Base-by-base conservation (phyloP, 2,329 filamentous ascomycete genomes). In the Aspergillus fijiensis region DNA sequence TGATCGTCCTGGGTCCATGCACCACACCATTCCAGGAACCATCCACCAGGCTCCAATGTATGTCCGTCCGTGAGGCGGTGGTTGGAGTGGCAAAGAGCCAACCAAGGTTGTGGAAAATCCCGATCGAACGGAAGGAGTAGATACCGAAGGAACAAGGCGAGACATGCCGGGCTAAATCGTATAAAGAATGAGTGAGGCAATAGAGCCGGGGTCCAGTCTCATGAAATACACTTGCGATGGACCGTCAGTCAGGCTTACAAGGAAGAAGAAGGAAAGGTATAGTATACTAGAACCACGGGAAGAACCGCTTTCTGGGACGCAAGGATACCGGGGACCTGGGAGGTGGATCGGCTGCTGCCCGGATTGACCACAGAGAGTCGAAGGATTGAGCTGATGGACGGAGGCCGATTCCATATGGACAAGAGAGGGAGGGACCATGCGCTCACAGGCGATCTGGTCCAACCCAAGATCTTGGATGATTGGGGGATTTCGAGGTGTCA, bases 271-370 rank as follows among this genome's bases (percentile, higher is more conserved):
- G 31, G 14, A 35, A 35, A 16, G 33, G 11, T 12, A 16, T 35
- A 35, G 14, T 35, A 12, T 35, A 35, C 14, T 49, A 49, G 53
- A 14, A 35, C 53, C 25, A 49, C 53, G 53, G 53, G 53, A 55
- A 55, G 53, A 55, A 55, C 53, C 53, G 53, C 53, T 55, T 48
- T 55, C 53, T 55, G 53, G 53, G 53, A 55, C 42, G 29, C 42
- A 47, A 55, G n/a, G 53, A 55, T 31, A 55, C 53, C 53, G 53
- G 53, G 53, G 53, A 49, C 19, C 53, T 55, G 53, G 53, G 33
- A 33, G 53, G 53, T 55, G 53, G 53, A 55, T 47, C 53, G 25
- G 14, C 49, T 45, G 39, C 39, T 45, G 16, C 39, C 39, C 39
- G 39, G 39, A n/a, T 10, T 45, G 39, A 45, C 39, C 39, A 45